Evolutionary conservation across 768 basidiomycete species (phyloP).

Genomic region (Kondoa subrosea): DNA sequence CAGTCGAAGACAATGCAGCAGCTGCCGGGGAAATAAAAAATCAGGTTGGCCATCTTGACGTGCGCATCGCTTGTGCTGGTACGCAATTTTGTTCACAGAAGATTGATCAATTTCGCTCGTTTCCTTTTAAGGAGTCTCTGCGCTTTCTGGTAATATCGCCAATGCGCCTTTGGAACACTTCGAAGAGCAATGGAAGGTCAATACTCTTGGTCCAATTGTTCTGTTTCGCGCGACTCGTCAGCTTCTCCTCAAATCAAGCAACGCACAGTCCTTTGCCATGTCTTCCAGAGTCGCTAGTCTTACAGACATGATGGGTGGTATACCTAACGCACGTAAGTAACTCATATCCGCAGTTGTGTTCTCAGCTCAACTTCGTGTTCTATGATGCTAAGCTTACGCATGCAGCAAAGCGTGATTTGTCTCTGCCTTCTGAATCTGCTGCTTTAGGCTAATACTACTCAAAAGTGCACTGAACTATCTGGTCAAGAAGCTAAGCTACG

Average conservation of each 20-base stretch:
- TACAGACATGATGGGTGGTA: no score
- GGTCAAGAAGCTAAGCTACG: no score
- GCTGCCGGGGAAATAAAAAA: conserved; percentile 16
- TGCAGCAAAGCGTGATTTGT: no score
- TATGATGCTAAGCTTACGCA: no score
- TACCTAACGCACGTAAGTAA: no score
- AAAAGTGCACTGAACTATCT: no score
- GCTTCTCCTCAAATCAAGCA: conserved; percentile 12
- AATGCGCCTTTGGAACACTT: background rate
- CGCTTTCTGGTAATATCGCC: background rate
- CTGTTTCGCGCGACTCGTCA: conserved; percentile 21
- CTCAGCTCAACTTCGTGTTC: no score
- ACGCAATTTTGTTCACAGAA: background rate
- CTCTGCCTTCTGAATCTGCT: no score
- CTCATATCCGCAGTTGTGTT: no score
- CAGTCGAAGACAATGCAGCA: conserved; percentile 17
- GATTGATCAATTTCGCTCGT: background rate
- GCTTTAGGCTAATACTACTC: no score
- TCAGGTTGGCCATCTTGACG: conserved; percentile 22
- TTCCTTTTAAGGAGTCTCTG: conserved; percentile 7
- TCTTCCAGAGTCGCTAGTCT: conserved; percentile 13
- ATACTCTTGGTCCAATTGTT: conserved; percentile 21
- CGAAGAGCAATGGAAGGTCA: conserved; percentile 13
- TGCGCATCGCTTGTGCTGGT: conserved; percentile 27
- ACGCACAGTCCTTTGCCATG: conserved; percentile 19